These are phyloP conservation scores for Leucosporidium yakuticum DNA, from an alignment of 768 basidiomycete species.

Conservation along the genomic window DNA sequence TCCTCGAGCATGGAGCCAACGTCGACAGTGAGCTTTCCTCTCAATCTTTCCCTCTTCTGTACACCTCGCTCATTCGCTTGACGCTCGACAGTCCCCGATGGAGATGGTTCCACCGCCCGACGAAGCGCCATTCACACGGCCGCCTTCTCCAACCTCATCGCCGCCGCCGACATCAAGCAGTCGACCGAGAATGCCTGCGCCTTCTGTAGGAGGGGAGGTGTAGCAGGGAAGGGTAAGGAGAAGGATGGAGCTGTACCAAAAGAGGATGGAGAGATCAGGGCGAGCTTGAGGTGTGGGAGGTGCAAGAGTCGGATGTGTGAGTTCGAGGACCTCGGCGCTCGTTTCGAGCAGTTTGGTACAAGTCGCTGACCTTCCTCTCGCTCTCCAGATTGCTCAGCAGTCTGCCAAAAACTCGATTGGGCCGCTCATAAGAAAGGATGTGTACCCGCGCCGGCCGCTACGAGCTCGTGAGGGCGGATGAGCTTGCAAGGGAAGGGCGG, in stretches of 20 bases:
- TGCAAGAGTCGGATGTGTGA: constrained; percentile 3
- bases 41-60: background rate
- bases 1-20: constrained; percentile 2
- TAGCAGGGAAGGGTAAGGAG: constrained; percentile 1
- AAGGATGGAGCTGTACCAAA: background rate
- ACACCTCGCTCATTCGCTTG: background rate
- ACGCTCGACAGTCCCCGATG: background rate
- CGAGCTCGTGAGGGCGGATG: too few relatives aligned
- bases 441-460: background rate
- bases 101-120: background rate
- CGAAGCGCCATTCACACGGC: background rate
- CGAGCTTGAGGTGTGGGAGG: constrained; percentile 4
- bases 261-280: constrained; percentile 3
- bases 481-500: too few relatives aligned
- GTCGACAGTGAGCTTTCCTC: constrained; percentile 3
- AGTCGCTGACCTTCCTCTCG: background rate
- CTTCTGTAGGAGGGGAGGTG: constrained; percentile 5
- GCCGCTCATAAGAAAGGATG: background rate
- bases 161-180: background rate
- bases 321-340: background rate
- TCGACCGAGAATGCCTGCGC: background rate
- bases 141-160: background rate
- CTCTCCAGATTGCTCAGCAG: background rate
- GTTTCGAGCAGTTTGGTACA: background rate
- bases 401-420: background rate